Base-by-base conservation (phyloP, 2,329 filamentous ascomycete genomes). In the Aureobasidium sp. region DNA sequence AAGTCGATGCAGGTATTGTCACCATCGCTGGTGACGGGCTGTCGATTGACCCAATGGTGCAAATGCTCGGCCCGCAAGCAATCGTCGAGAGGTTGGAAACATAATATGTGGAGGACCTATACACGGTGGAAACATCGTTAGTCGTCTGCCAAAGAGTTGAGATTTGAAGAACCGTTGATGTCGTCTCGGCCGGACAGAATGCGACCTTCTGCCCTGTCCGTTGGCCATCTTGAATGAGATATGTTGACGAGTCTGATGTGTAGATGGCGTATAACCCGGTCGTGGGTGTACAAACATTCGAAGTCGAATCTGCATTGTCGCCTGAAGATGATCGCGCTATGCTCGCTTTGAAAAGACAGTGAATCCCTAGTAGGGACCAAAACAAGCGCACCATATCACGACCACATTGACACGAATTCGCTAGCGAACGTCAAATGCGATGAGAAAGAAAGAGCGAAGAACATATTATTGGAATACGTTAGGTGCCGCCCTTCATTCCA, bases 101-200 rank as follows among this genome's bases (percentile, higher is more conserved):
- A n/a, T 60, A 60, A 24, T 49, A 60, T 60, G 57, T 60, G 2
- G 57, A 60, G 45, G 57, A 49, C 11, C 57, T 60, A 27, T 60
- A 60, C 44, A 60, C 57, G 42, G 57, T 60, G 22, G 57, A 60
- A 35, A 60, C 33, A 48, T 39, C 29, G 53, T 57, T 58, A 58
- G 54, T 58, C 19, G 54, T 58, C 19, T 48, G 54, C 54, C 54
- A 58, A 48, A 47, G 19, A 39, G 54, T 58, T 37, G 54, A 58
- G 19, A 37, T n/a, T 29, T 58, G 24, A 47, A 58, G 39, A 39
- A 58, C 54, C 54, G 54, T 58, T 11, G 53, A 57, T 35, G 53
- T 45, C 14, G 54, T 4, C 8, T 39, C 31, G 1, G 54, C 29
- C 2, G 54, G 54, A 19, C 57, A 60, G 5, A 45, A 40, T 3